phyloP scores from a whole-genome alignment of 1,139 yeast genomes.

The Blastobotrys ciferrii region DNA sequence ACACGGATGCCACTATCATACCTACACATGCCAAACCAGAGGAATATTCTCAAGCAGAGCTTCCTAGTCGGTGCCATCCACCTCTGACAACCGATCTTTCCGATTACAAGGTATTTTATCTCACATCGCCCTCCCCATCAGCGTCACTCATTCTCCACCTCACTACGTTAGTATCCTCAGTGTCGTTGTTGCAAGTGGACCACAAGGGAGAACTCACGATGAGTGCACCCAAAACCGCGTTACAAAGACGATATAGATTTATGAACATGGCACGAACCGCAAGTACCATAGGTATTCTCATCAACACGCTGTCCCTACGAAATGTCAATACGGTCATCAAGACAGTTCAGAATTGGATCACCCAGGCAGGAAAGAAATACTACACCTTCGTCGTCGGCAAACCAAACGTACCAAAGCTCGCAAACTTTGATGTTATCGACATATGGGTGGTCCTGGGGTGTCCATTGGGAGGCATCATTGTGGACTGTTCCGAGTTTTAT shows the following conservation, averaged over 20 bases:
- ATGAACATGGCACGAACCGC: slow-evolving; percentile 91
- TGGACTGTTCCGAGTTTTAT: slow-evolving; percentile 77
- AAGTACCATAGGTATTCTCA: slow-evolving; percentile 85
- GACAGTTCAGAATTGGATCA: slow-evolving; percentile 57
- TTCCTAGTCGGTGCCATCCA: slow-evolving; percentile 28
- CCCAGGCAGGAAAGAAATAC: slow-evolving; percentile 80
- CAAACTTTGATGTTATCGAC: slow-evolving; percentile 89
- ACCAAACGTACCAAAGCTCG: slow-evolving; percentile 96
- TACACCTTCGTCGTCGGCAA: slow-evolving; percentile 95
- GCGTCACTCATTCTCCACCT: slow-evolving; percentile 75
- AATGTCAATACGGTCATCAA: slow-evolving; percentile 66
- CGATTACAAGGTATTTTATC: slow-evolving; percentile 60
- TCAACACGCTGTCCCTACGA: slow-evolving; percentile 79
- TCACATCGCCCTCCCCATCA: slow-evolving; percentile 58
- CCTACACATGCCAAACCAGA: slow-evolving; percentile 8
- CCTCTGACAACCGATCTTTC: slow-evolving; percentile 20
- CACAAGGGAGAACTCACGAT: slow-evolving; percentile 14
- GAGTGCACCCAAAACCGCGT: slow-evolving; percentile 68
- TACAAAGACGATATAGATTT: slow-evolving; percentile 77
- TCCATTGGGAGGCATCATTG: slow-evolving; percentile 86
- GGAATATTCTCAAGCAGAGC: slow-evolving; percentile 13
- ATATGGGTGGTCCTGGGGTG: slow-evolving; percentile 95
- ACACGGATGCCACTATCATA: slow-evolving; percentile 11
- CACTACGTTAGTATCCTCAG: slow-evolving; percentile 62
- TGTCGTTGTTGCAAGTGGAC: slow-evolving; percentile 37